These are phyloP conservation scores for Brettanomyces anomalus DNA, from an alignment of 805 yeast genomes.

Conservation along the genomic window DNA sequence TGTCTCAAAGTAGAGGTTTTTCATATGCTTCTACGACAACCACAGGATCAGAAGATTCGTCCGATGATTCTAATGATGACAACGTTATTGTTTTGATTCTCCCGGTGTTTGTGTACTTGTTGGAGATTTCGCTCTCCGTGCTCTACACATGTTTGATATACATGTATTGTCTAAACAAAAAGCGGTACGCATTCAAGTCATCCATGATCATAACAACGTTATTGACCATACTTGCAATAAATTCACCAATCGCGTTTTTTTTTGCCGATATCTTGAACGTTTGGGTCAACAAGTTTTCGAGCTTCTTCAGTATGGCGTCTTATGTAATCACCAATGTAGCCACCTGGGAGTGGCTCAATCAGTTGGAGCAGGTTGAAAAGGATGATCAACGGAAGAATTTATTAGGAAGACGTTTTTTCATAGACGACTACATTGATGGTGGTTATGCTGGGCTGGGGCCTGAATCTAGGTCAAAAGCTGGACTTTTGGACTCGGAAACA, in stretches of 20 bases:
- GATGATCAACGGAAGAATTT: conserved; percentile 60
- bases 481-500: too few relatives aligned
- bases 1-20: conserved; percentile 1
- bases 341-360: conserved; percentile 83
- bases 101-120: conserved; percentile 48
- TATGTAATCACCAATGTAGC: conserved; percentile 62
- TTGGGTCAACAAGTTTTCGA: conserved; percentile 69
- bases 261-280: conserved; percentile 67
- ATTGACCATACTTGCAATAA: conserved; percentile 44
- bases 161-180: conserved; percentile 44
- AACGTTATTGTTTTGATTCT: conserved; percentile 20
- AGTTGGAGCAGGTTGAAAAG: conserved; percentile 48
- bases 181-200: conserved; percentile 40
- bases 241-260: conserved; percentile 60
- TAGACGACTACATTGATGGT: not conserved
- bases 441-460: not conserved
- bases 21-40: too few relatives aligned
- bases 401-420: conserved; percentile 41
- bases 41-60: not conserved
- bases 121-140: conserved; percentile 62
- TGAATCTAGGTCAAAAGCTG: too few relatives aligned
- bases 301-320: conserved; percentile 63
- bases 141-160: conserved; percentile 58
- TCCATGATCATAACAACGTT: conserved; percentile 47
- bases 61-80: not conserved